Evolutionary conservation across 192 early-diverging fungal species (phyloP), one percentile per base, ranked within the genome.

Genomic region (Coemansia sp.): DNA sequence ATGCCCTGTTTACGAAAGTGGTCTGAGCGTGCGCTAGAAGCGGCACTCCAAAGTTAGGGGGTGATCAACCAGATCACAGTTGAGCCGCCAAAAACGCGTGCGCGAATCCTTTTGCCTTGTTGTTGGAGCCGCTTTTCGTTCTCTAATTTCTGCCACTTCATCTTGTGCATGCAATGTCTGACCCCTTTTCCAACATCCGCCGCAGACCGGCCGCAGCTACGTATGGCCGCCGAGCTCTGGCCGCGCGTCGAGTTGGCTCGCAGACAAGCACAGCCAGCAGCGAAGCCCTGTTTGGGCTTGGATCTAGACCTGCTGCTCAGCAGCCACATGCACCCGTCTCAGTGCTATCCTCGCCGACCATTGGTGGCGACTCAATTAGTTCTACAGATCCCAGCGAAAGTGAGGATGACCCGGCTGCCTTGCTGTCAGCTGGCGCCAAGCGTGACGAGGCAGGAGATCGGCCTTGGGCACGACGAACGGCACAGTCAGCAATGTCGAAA

Each of bases 141-240:
- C 42, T 43, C 42, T 32, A 7, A 15, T 52, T 24, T 53, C 27
- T 3, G 52, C 44, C 22, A 21, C 8, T 4, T 8, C 17, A 8
- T 17, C 35, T 36, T 6, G 39, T 34, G 15, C 48, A 56, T 56
- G 33, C 8, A 34, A 74, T 74, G 76, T 39, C 67, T 2, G 70
- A 80, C 63, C 76, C 76, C 12, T 80, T 80, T 56, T 60, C 66
- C 39, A 70, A 43, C 41, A 56, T 80, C 54, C 76, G 76, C 11
- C 76, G 71, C 54, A 73, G 65, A 50, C 67, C 76, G 1, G 67
- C 63, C 1, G 54, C 60, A 10, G 61, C 70, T 8, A 80, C 76
- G 36, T 80, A 80, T 17, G 76, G 76, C 18, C 76, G 76, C 56
- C 72, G 66, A 38, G 71, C 76, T 27, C 55, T 68, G 41, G 67